These are phyloP conservation scores for Acanthamoeba lenticulata DNA, from an alignment of 208 protist genomes.

Conservation along the genomic window DNA sequence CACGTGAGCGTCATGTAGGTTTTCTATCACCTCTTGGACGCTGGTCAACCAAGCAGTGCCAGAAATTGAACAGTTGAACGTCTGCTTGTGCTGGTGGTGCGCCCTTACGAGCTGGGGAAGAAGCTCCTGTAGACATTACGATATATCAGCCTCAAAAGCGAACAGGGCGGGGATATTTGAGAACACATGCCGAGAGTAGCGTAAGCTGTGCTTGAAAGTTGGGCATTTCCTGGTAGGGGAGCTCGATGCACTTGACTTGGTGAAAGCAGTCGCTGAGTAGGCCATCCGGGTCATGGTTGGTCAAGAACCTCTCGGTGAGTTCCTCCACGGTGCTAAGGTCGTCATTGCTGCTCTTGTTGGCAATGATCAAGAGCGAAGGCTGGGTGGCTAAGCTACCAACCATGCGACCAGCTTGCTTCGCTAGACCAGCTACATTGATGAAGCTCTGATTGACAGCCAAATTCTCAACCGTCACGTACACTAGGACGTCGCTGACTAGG, in stretches of 20 bases:
- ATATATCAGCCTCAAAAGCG: not conserved
- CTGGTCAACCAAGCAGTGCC: not conserved
- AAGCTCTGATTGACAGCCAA: not conserved
- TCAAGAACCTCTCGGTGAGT: not conserved
- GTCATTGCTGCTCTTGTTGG: not conserved
- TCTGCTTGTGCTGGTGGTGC: not conserved
- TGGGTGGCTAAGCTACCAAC: not conserved
- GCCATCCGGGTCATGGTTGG: not conserved
- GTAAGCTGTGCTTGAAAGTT: not conserved
- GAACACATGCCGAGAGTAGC: not conserved
- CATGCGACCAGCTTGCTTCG: not conserved
- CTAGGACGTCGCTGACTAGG: not conserved
- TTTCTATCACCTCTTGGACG: not conserved
- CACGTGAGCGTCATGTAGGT: not conserved
- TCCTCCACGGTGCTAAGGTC: not conserved
- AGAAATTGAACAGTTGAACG: not conserved
- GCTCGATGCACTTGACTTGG: not conserved
- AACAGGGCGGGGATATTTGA: not conserved
- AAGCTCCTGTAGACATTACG: not conserved
- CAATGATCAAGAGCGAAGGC: not conserved
- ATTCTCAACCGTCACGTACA: not conserved
- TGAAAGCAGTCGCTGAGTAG: not conserved
- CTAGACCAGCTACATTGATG: not conserved
- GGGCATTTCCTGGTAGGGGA: not conserved
- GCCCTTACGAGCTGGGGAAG: not conserved